Evolutionary conservation across 345 rosid genomes (phyloP), one percentile per base, ranked within the genome.

Genomic region (Raphanus sativus): DNA sequence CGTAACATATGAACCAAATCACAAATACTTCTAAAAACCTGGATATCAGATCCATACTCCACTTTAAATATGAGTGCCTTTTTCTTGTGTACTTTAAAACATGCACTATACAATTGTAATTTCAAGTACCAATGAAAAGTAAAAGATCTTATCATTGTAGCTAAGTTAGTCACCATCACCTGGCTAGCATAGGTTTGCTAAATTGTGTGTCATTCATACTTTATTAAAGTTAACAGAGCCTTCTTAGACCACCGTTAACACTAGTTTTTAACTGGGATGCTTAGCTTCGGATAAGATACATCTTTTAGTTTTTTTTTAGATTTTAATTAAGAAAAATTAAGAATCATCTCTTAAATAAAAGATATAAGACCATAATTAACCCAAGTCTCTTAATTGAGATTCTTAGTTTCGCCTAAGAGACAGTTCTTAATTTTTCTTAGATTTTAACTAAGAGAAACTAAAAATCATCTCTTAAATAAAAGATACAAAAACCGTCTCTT

Each of bases 131-230:
- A 50, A 80, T 58, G 76, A 75, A 70, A 56, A 70, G 64, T 4
- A 55, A 30, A 30, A 56, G 67, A 75, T 62, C 60, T 36, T 67
- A 65, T 69, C 59, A 68, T 79, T 79, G 36, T 34, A 68, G 69
- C 74, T 36, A 32, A 78, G 77, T 73, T 73, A 73, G 81, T 78
- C 77, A 67, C 74, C 55, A 73, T 78, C 81, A 72, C 69, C 67
- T 72, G 61, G 48, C 63, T 71, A 72, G 25, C 77, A 58, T 25
- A 30, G 67, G 29, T 59, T 42, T 33, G 73, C 68, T 71, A 72
- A 66, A 67, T 72, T 74, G 45, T 78, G 74, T 61, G 21, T 21
- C 33, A 67, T 73, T 67, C 50, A 29, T 60, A 50, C 82, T 74
- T 79, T 79, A 73, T 62, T 52, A 73, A 73, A 79, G 74, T 33